Conservation (phyloP, 2,329 filamentous ascomycete species). For the Chaetomium olivaceum region DNA sequence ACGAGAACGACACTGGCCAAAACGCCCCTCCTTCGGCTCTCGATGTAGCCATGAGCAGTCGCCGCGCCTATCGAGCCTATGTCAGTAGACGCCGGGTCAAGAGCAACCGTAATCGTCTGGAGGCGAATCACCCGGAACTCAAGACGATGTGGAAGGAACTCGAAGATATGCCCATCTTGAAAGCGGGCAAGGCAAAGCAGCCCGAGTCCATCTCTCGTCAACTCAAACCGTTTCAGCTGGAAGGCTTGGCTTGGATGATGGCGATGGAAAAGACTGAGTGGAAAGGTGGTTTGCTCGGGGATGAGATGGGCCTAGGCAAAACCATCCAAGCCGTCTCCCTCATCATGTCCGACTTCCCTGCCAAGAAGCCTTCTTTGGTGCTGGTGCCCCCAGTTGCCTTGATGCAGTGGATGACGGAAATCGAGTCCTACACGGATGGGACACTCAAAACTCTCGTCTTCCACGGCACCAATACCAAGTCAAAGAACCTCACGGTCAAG, state of each 20-base stretch:
- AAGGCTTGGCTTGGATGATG: constrained; percentile 93
- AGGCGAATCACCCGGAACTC: constrained; percentile 74
- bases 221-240: constrained; percentile 89
- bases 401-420: constrained; percentile 92
- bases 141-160: constrained; percentile 83
- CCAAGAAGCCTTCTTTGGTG: constrained; percentile 78
- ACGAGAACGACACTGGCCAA: constrained; percentile 31
- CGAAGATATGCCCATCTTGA: constrained; percentile 66
- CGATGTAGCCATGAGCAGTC: constrained; percentile 30
- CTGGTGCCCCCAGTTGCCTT: constrained; percentile 89
- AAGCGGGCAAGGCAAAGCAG: constrained; percentile 63
- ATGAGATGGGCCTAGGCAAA: constrained; percentile 99
- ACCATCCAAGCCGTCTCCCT: constrained; percentile 97
- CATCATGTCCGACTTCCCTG: constrained; percentile 96
- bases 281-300: constrained; percentile 86
- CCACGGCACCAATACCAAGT: constrained; percentile 81
- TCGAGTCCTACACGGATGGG: constrained; percentile 78
- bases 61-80: constrained; percentile 40
- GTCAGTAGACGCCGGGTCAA: constrained; percentile 35
- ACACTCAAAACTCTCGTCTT: constrained; percentile 88
- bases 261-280: constrained; percentile 83
- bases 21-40: constrained; percentile 2
- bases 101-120: constrained; percentile 66
- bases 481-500: constrained; percentile 72
- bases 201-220: constrained; percentile 76